phyloP scores from a whole-genome alignment of 2,329 filamentous ascomycete genomes.

The Exophiala sp. region DNA sequence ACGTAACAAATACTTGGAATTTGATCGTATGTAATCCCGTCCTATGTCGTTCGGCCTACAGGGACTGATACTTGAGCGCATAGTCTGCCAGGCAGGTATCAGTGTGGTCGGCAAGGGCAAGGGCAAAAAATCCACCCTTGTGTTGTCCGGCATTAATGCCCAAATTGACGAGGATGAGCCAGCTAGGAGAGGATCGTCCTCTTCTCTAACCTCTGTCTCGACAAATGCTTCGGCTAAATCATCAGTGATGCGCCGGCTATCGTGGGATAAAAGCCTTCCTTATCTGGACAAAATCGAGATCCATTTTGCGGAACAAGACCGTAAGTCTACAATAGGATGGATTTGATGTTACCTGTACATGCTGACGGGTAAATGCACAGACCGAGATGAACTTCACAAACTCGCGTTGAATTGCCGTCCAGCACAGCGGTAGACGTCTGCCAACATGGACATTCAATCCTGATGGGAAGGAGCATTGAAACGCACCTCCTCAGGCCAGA shows the following conservation, averaged over 20 bases:
- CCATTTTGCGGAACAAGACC: slow-evolving; percentile 1
- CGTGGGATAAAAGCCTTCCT: slow-evolving; percentile 2
- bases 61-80: not conserved
- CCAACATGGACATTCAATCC: too few species aligned
- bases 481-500: too few species aligned
- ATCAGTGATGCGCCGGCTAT: slow-evolving; percentile 4
- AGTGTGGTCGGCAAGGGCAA: slow-evolving; percentile 7
- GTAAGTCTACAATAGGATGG: not conserved
- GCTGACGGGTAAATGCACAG: not conserved
- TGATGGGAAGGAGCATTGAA: too few species aligned
- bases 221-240: not conserved
- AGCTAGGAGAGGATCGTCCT: slow-evolving; percentile 1
- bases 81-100: slow-evolving; percentile 7
- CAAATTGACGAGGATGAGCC: slow-evolving; percentile 1
- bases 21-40: slow-evolving; percentile 4
- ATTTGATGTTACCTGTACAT: not conserved
- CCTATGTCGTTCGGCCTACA: not conserved
- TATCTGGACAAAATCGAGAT: slow-evolving; percentile 5
- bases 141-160: slow-evolving; percentile 2
- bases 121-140: not conserved
- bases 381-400: slow-evolving; percentile 5
- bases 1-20: slow-evolving; percentile 10
- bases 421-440: not conserved
- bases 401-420: slow-evolving; percentile 6
- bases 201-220: not conserved